These are phyloP conservation scores for Flaveria floridana DNA, from an alignment of 140 eudicot species.

Conservation along the genomic window DNA sequence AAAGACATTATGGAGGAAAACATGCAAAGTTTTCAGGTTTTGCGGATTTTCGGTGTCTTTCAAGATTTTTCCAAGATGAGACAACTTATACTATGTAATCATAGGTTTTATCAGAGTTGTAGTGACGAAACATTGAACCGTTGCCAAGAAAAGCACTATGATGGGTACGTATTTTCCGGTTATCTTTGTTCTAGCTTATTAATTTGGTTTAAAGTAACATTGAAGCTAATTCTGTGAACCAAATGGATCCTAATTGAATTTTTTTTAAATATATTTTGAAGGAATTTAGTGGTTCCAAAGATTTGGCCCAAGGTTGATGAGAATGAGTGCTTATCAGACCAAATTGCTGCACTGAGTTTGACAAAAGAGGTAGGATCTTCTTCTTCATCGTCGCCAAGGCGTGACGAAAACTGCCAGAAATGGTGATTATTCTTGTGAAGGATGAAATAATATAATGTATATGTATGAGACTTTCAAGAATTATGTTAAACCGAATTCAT, in stretches of 20 bases:
- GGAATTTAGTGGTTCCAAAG: slow-evolving; percentile 33
- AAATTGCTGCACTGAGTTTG: slow-evolving; percentile 26
- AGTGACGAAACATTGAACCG: slow-evolving; percentile 8
- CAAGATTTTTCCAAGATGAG: background rate
- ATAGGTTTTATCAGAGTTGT: background rate
- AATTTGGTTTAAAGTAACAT: background rate
- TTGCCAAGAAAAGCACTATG: slow-evolving; percentile 17
- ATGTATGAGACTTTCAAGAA: background rate
- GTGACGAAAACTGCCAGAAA: background rate
- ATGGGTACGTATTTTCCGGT: slow-evolving; percentile 16
- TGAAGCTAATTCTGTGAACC: background rate
- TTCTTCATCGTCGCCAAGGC: background rate
- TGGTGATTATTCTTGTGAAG: background rate
- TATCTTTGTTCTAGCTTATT: background rate
- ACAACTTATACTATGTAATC: background rate
- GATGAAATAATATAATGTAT: background rate
- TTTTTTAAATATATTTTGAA: background rate
- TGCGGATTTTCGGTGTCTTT: background rate
- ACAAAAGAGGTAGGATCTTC: slow-evolving; percentile 27
- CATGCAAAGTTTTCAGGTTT: background rate
- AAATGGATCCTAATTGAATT: background rate
- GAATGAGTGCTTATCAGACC: slow-evolving; percentile 7
- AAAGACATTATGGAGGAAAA: background rate
- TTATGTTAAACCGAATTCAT: background rate
- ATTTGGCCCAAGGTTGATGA: slow-evolving; percentile 23